Percentiles rank a stretch among this genome's conserved stretches.
These are phyloP conservation scores for Trichoderma hamatum DNA, from an alignment of 2,329 filamentous ascomycete genomes.

Conservation along the genomic window DNA sequence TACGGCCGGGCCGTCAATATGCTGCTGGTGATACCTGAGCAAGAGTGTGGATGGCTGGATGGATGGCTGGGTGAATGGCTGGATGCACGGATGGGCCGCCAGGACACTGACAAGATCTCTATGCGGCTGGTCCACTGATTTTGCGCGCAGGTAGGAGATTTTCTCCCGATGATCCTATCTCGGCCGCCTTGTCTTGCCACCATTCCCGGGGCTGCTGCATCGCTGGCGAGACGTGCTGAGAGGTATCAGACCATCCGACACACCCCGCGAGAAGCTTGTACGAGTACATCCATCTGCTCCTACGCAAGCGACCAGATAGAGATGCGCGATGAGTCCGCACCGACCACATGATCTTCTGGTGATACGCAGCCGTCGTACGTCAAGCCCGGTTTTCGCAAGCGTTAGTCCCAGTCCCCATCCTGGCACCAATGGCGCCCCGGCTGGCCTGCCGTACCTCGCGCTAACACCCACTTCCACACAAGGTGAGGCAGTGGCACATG, in stretches of 20 bases:
- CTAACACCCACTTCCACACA: slow-evolving; percentile 12
- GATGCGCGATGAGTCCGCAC: slow-evolving; percentile 10
- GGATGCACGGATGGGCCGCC: not conserved
- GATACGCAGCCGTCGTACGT: slow-evolving; percentile 24
- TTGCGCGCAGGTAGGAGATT: not conserved
- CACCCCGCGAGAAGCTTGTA: not conserved
- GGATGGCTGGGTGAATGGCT: not conserved
- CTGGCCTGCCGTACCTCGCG: slow-evolving; percentile 21
- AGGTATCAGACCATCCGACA: slow-evolving; percentile 19
- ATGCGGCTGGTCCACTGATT: not conserved
- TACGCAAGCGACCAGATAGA: slow-evolving; percentile 10
- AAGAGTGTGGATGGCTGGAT: slow-evolving; percentile 8
- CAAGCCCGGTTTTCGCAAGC: not conserved
- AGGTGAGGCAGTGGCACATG: slow-evolving; percentile 21
- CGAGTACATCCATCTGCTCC: not conserved
- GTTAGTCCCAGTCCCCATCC: not conserved
- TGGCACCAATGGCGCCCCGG: slow-evolving; percentile 13
- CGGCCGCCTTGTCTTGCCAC: slow-evolving; percentile 9
- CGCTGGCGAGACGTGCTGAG: slow-evolving; percentile 8
- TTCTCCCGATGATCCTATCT: not conserved
- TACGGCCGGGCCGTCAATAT: not conserved
- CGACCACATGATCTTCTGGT: slow-evolving; percentile 21
- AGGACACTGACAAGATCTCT: not conserved
- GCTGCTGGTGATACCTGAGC: slow-evolving; percentile 14
- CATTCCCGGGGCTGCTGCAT: not conserved